Percentiles rank a stretch among this genome's conserved stretches.
phyloP scores from a whole-genome alignment of 306 rosid genomes.

The Dalbergia cochinchinensis region DNA sequence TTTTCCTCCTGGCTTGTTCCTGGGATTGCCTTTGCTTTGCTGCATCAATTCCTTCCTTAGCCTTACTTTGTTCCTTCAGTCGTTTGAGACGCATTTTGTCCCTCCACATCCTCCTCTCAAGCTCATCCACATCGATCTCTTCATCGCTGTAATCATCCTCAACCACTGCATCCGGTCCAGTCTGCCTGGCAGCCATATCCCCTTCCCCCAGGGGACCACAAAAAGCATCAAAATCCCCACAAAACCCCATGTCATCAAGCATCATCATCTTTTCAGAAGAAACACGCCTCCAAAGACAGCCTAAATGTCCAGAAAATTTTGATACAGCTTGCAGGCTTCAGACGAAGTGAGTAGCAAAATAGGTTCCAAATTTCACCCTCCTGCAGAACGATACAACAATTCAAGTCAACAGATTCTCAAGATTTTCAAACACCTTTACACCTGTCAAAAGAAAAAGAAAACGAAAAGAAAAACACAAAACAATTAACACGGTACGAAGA shows the following conservation, averaged over 20 bases:
- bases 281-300: not conserved
- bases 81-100: constrained; percentile 68
- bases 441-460: constrained; percentile 40
- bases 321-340: constrained; percentile 9
- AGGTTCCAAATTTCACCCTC: constrained; percentile 22
- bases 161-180: constrained; percentile 56
- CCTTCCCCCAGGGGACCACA: constrained; percentile 62
- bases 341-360: not conserved
- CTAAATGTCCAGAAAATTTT: not conserved
- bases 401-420: constrained; percentile 15
- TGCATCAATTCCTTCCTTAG: constrained; percentile 65
- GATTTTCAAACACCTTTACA: constrained; percentile 10
- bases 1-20: constrained; percentile 92
- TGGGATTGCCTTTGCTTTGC: constrained; percentile 79
- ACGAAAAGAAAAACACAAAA: not conserved
- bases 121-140: constrained; percentile 72
- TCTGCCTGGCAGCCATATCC: constrained; percentile 51
- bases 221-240: constrained; percentile 67
- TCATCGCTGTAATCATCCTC: constrained; percentile 77
- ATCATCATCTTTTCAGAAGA: constrained; percentile 62
- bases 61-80: constrained; percentile 66
- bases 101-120: constrained; percentile 87
- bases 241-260: constrained; percentile 69
- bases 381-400: constrained; percentile 19
- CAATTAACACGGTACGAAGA: constrained; percentile 9